Evolutionary conservation across 176 grass and related monocot genomes (phyloP), one percentile per base, ranked within the genome.

Genomic region (Aegilops umbellulata): DNA sequence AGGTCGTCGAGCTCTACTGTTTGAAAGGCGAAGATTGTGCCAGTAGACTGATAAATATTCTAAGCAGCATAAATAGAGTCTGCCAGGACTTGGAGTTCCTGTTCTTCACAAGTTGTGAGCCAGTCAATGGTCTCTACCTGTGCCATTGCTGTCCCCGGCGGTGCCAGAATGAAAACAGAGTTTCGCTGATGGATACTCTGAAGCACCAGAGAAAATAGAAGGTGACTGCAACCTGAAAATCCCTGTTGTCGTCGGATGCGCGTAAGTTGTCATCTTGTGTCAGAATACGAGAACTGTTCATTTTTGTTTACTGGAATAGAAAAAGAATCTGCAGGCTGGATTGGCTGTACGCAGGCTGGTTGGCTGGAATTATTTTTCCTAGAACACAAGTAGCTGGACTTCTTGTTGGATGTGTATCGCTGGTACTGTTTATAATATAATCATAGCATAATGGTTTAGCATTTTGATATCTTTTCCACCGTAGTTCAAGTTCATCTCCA

Each of bases 71-170:
- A 72, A 83, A 86, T 24, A 86, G 53, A 72, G 73, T 67, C 24
- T 83, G 57, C 17, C 55, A 32, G 31, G 42, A 41, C 32, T 55
- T 65, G 1, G 3, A 78, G 9, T 58, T 79, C 74, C 31, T 73
- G 0, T 86, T 86, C 57, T 79, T 44, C 31, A 55, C 25, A 34
- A 7, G 25, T 17, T 74, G 9, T 41, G 75, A 55, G 73, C 80
- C 74, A 1, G 15, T 73, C 41, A 86, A 27, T 83, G n/a, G 16
- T 39, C 23, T 79, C 8, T 90, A 83, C 74, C 23, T 86, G 57
- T 90, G 88, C 41, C 84, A 83, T 10, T 90, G 88, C 84, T 90
- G 88, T 46, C 57, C 79, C 0, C 24, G 36, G 31, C 65, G 65
- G 49, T 90, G 88, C 55, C 53, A 83, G 55, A 64, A 86, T 67